Evolutionary conservation across 768 basidiomycete genomes (phyloP).

Genomic region (Suillus tomentosus): DNA sequence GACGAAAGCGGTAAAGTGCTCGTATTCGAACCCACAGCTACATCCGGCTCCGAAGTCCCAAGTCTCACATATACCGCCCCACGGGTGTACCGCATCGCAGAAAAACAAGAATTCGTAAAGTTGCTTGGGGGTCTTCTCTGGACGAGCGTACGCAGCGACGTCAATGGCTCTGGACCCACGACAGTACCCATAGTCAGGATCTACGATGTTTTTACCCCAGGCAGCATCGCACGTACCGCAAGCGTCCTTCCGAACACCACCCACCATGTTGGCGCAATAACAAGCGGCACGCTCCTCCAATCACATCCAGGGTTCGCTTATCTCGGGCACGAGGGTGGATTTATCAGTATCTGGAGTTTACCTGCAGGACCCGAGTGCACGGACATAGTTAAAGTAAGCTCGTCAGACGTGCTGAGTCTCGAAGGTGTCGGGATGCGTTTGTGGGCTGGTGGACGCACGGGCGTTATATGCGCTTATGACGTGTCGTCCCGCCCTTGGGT

Average conservation of each 20-base stretch:
- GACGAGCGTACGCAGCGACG: slow-evolving; percentile 68
- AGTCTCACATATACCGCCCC: slow-evolving; percentile 51
- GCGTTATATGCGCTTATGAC: slow-evolving; percentile 82
- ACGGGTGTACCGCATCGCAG: slow-evolving; percentile 67
- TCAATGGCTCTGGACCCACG: slow-evolving; percentile 41
- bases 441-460: slow-evolving; percentile 88
- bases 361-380: slow-evolving; percentile 60
- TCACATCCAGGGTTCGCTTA: slow-evolving; percentile 68
- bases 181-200: slow-evolving; percentile 76
- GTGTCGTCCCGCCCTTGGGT: slow-evolving; percentile 75
- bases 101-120: slow-evolving; percentile 80
- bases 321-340: slow-evolving; percentile 91
- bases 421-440: slow-evolving; percentile 83
- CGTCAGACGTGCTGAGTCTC: slow-evolving; percentile 79
- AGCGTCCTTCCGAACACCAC: slow-evolving; percentile 42
- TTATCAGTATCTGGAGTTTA: slow-evolving; percentile 78
- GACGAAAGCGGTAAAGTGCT: slow-evolving; percentile 87
- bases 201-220: slow-evolving; percentile 72
- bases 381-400: slow-evolving; percentile 78
- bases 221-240: slow-evolving; percentile 53
- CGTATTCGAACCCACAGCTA: slow-evolving; percentile 59
- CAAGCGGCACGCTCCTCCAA: slow-evolving; percentile 75
- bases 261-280: slow-evolving; percentile 81
- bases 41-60: slow-evolving; percentile 40
- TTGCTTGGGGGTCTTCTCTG: slow-evolving; percentile 78